These are phyloP conservation scores for Debaryomyces castellii DNA, from an alignment of 805 yeast genomes.

Conservation along the genomic window DNA sequence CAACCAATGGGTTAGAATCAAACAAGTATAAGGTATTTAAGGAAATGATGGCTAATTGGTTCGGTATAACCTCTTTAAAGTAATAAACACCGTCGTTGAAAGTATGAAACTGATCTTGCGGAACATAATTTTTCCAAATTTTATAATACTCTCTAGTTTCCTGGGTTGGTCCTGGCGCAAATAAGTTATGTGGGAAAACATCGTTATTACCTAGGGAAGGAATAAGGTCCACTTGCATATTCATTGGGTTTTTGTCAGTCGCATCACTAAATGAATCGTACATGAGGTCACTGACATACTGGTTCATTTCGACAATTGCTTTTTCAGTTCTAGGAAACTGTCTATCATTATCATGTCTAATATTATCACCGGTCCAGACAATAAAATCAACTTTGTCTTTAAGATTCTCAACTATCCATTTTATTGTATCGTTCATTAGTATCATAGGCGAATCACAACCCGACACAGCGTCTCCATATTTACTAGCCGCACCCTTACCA, in stretches of 20 bases:
- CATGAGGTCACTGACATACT: slow-evolving; percentile 52
- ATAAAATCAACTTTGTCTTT: slow-evolving; percentile 80
- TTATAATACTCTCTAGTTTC: slow-evolving; percentile 76
- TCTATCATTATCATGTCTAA: slow-evolving; percentile 82
- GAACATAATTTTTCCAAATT: slow-evolving; percentile 73
- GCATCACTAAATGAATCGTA: slow-evolving; percentile 51
- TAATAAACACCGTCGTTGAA: slow-evolving; percentile 76
- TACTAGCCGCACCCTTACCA: slow-evolving; percentile 54
- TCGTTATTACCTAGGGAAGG: slow-evolving; percentile 87
- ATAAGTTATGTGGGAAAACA: slow-evolving; percentile 84
- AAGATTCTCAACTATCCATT: slow-evolving; percentile 64
- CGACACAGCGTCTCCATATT: slow-evolving; percentile 69
- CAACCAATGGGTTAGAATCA: slow-evolving; percentile 78
- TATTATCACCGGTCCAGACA: slow-evolving; percentile 89
- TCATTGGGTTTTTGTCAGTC: slow-evolving; percentile 44
- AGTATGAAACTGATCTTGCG: slow-evolving; percentile 72
- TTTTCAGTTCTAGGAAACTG: slow-evolving; percentile 68
- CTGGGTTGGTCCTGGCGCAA: slow-evolving; percentile 84
- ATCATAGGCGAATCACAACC: slow-evolving; percentile 78
- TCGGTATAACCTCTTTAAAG: slow-evolving; percentile 77
- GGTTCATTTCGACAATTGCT: slow-evolving; percentile 70
- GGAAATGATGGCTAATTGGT: slow-evolving; percentile 72
- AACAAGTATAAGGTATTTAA: slow-evolving; percentile 76
- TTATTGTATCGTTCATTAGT: slow-evolving; percentile 59
- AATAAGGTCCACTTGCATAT: slow-evolving; percentile 47